Evolutionary conservation across 352 stramenopile species (phyloP).

Genomic region (Globisporangium acanthophoron): DNA sequence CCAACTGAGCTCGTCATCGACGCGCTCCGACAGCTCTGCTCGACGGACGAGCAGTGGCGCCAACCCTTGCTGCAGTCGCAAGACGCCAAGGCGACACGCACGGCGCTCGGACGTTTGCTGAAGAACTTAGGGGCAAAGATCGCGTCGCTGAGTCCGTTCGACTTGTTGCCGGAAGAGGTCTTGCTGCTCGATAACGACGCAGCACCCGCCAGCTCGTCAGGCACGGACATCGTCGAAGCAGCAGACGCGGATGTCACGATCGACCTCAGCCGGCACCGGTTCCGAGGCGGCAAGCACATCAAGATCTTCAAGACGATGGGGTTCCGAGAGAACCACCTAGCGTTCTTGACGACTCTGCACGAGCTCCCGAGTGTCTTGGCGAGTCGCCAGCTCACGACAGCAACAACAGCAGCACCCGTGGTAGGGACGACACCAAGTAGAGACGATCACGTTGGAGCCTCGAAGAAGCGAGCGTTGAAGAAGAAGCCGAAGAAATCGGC

Average conservation of each 20-base stretch:
- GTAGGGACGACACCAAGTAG: too few species aligned
- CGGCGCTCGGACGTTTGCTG: constrained; percentile 17
- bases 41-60: constrained; percentile 21
- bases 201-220: not conserved
- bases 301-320: constrained; percentile 26
- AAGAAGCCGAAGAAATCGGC: constrained; percentile 32
- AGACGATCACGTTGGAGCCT: not conserved
- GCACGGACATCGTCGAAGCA: not conserved
- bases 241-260: constrained; percentile 6
- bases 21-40: constrained; percentile 26
- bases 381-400: not conserved
- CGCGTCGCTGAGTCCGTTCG: constrained; percentile 11
- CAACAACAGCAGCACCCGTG: not conserved
- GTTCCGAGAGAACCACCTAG: constrained; percentile 48
- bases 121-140: constrained; percentile 15
- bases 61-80: constrained; percentile 12
- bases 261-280: constrained; percentile 22
- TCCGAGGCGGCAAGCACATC: constrained; percentile 23
- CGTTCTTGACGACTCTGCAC: constrained; percentile 28
- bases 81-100: constrained; percentile 7
- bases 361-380: constrained; percentile 22
- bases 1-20: constrained; percentile 20
- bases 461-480: constrained; percentile 26
- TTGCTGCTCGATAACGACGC: constrained; percentile 1
- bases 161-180: constrained; percentile 39